Percentiles rank a stretch among this genome's conserved stretches.
Conservation (phyloP, 768 basidiomycete species). For the Glaciozyma martinii region DNA sequence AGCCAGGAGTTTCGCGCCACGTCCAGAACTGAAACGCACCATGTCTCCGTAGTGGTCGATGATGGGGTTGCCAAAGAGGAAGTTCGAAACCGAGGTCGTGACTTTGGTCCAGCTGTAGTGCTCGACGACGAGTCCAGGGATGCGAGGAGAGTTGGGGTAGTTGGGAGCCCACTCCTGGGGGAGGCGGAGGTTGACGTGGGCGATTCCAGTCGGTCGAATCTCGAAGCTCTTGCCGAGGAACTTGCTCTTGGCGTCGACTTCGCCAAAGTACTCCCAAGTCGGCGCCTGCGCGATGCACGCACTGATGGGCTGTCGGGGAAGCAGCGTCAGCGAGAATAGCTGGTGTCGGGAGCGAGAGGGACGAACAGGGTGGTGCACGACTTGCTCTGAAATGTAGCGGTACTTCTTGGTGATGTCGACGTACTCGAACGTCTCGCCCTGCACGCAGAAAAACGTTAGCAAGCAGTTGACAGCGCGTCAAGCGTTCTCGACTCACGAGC, state of each 20-base stretch:
- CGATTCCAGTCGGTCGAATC: constrained; percentile 88
- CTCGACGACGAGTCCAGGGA: constrained; percentile 55
- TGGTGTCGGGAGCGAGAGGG: not conserved
- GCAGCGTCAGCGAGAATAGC: not conserved
- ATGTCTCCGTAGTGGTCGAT: constrained; percentile 95
- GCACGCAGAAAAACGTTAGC: constrained; percentile 39
- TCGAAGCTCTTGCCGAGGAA: constrained; percentile 96
- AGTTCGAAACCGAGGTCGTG: constrained; percentile 58
- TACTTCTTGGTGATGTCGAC: constrained; percentile 78
- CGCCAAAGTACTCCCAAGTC: constrained; percentile 76
- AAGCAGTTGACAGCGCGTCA: not conserved
- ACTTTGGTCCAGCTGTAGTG: constrained; percentile 91
- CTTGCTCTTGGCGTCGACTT: constrained; percentile 88
- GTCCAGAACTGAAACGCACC: constrained; percentile 39
- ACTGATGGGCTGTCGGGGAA: constrained; percentile 56
- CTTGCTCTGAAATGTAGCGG: constrained; percentile 90
- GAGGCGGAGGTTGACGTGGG: constrained; percentile 72
- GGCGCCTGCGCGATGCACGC: constrained; percentile 92
- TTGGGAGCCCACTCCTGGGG: constrained; percentile 56
- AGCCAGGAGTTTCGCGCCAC: not conserved
- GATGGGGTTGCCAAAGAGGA: constrained; percentile 77
- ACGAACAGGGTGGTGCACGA: constrained; percentile 76
- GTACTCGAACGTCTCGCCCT: constrained; percentile 87
- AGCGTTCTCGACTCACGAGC: constrained; percentile 50
- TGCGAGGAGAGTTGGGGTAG: constrained; percentile 47